Percentiles rank a stretch among this genome's conserved stretches.
phyloP scores from a whole-genome alignment of 2,329 filamentous ascomycete genomes.

The Penicillium sp. region DNA sequence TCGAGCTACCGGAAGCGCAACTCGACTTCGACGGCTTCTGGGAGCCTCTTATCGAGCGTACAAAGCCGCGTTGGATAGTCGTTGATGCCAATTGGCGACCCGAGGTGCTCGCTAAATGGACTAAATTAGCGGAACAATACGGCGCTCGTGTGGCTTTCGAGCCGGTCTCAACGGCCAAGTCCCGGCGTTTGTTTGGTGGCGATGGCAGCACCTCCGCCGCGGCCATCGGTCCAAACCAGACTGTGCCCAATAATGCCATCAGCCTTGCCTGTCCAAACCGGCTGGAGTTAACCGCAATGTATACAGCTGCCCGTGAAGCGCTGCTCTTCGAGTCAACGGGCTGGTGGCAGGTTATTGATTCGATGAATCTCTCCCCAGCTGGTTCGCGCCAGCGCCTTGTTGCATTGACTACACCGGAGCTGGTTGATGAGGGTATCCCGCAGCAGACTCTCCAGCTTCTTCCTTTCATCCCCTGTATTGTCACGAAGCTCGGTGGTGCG shows the following conservation, averaged over 20 bases:
- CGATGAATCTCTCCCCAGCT: constrained; percentile 68
- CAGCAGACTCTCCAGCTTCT: constrained; percentile 82
- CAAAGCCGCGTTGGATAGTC: constrained; percentile 73
- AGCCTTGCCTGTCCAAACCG: constrained; percentile 81
- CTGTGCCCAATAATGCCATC: constrained; percentile 66
- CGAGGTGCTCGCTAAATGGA: constrained; percentile 66
- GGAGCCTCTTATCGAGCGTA: constrained; percentile 59
- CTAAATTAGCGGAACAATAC: constrained; percentile 60
- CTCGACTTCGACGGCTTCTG: constrained; percentile 57
- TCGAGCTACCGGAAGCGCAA: constrained; percentile 52
- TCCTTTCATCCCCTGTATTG: constrained; percentile 80
- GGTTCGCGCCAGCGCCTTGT: constrained; percentile 73
- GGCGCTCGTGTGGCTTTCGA: constrained; percentile 73
- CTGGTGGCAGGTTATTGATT: constrained; percentile 82
- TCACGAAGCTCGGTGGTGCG: constrained; percentile 77
- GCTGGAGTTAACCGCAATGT: constrained; percentile 79
- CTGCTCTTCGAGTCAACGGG: constrained; percentile 68
- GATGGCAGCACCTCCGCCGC: constrained; percentile 20
- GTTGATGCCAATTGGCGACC: constrained; percentile 86
- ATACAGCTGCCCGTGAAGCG: constrained; percentile 66
- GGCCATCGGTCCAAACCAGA: constrained; percentile 34
- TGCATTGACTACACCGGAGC: constrained; percentile 62
- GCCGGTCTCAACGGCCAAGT: constrained; percentile 83
- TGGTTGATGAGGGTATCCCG: constrained; percentile 80
- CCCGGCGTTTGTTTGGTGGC: constrained; percentile 64